phyloP scores from a whole-genome alignment of 495 filamentous ascomycete species.

The Penicillium antarcticum region DNA sequence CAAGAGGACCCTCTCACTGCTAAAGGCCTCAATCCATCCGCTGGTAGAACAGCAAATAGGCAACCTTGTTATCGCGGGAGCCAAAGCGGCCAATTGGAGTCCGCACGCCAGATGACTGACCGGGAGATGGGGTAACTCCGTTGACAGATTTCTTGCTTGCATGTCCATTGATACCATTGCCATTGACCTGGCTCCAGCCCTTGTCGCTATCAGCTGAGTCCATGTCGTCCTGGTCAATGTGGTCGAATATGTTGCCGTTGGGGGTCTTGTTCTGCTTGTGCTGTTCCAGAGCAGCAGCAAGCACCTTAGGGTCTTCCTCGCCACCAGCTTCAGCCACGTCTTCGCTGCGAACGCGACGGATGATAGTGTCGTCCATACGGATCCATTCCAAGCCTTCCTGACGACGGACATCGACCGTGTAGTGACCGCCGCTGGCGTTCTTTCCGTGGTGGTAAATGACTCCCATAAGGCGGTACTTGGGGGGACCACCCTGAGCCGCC shows the following conservation, averaged over 20 bases:
- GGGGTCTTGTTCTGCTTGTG: slow-evolving; percentile 57
- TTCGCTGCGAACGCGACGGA: slow-evolving; percentile 79
- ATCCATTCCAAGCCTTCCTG: slow-evolving; percentile 96
- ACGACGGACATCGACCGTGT: slow-evolving; percentile 91
- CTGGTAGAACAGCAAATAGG: slow-evolving; percentile 95
- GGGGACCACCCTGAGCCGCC: slow-evolving; percentile 60
- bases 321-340: slow-evolving; percentile 87
- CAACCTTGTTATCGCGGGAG: slow-evolving; percentile 90
- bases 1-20: background rate
- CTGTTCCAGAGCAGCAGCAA: slow-evolving; percentile 61
- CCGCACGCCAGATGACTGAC: slow-evolving; percentile 52
- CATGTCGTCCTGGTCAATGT: slow-evolving; percentile 65
- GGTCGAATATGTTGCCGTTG: slow-evolving; percentile 65
- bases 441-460: slow-evolving; percentile 98
- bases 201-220: slow-evolving; percentile 55
- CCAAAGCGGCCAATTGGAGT: slow-evolving; percentile 63
- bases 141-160: slow-evolving; percentile 67
- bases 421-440: slow-evolving; percentile 91
- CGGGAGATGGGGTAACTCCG: slow-evolving; percentile 51
- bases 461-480: slow-evolving; percentile 80
- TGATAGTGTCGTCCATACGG: slow-evolving; percentile 88
- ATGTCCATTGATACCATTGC: slow-evolving; percentile 42
- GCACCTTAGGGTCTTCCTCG: slow-evolving; percentile 71
- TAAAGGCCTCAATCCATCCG: slow-evolving; percentile 47
- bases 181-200: slow-evolving; percentile 83